Percentiles rank a stretch among this genome's conserved stretches.
phyloP scores from a whole-genome alignment of 2,329 filamentous ascomycete species.

The Orbilia ellipsospora region DNA sequence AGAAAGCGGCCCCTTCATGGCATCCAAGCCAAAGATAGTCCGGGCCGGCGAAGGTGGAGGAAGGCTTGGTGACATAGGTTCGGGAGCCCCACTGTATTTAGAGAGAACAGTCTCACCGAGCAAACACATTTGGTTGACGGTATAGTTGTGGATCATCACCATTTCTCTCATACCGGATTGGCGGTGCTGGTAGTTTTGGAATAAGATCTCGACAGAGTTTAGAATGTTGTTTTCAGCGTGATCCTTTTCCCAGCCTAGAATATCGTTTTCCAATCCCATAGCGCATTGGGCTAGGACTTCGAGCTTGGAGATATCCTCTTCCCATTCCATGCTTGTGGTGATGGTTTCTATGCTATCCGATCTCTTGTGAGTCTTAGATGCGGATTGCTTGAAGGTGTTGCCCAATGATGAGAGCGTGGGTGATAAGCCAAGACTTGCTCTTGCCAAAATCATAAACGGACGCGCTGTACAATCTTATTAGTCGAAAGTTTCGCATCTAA shows the following conservation, averaged over 20 bases:
- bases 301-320: constrained; percentile 55
- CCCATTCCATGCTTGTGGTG: constrained; percentile 45
- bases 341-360: constrained; percentile 44
- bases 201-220: constrained; percentile 58
- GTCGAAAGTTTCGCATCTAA: neutral
- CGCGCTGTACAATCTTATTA: constrained; percentile 55
- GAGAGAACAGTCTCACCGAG: constrained; percentile 27
- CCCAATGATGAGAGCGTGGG: constrained; percentile 55
- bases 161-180: constrained; percentile 51
- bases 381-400: constrained; percentile 50
- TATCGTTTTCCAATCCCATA: constrained; percentile 59
- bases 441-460: constrained; percentile 59
- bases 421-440: constrained; percentile 56
- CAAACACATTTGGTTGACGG: constrained; percentile 42
- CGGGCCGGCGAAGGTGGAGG: constrained; percentile 26
- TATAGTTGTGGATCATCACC: constrained; percentile 45
- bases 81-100: constrained; percentile 12
- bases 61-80: neutral
- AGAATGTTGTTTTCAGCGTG: constrained; percentile 55
- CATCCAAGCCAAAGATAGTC: constrained; percentile 29
- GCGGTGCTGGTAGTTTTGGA: constrained; percentile 40
- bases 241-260: constrained; percentile 59
- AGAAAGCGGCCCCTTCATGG: constrained; percentile 19
- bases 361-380: constrained; percentile 20
- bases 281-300: constrained; percentile 57